phyloP scores from a whole-genome alignment of 345 rosid genomes.

The Eucalyptus leucophloia region DNA sequence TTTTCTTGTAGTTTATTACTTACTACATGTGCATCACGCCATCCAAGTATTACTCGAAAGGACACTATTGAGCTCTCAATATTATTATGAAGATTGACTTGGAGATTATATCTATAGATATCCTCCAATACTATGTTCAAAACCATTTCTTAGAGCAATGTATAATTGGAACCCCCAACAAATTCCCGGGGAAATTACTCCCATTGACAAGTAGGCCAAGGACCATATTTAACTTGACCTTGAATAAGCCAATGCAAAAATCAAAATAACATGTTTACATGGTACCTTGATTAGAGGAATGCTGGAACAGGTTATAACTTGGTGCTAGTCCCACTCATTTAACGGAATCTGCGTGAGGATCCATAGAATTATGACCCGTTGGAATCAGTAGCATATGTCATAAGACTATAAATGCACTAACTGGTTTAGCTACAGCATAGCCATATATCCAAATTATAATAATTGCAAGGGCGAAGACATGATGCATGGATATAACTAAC shows the following conservation, averaged over 20 bases:
- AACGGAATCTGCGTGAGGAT: conserved; percentile 50
- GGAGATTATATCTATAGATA: neutral
- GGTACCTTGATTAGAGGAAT: neutral
- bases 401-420: neutral
- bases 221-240: neutral
- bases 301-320: conserved; percentile 10
- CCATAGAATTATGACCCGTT: conserved; percentile 51
- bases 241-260: neutral
- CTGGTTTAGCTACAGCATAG: neutral
- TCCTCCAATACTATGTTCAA: neutral
- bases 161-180: neutral
- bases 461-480: neutral
- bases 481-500: neutral
- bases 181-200: neutral
- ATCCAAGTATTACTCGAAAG: neutral
- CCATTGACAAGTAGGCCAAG: neutral
- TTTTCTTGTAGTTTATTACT: neutral
- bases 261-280: neutral
- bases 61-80: neutral
- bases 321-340: conserved; percentile 58
- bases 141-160: neutral
- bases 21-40: neutral
- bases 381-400: neutral
- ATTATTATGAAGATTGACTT: neutral
- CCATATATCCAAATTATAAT: neutral